Evolutionary conservation across 2,329 filamentous ascomycete genomes (phyloP).

Genomic region (Colletotrichum lini): DNA sequence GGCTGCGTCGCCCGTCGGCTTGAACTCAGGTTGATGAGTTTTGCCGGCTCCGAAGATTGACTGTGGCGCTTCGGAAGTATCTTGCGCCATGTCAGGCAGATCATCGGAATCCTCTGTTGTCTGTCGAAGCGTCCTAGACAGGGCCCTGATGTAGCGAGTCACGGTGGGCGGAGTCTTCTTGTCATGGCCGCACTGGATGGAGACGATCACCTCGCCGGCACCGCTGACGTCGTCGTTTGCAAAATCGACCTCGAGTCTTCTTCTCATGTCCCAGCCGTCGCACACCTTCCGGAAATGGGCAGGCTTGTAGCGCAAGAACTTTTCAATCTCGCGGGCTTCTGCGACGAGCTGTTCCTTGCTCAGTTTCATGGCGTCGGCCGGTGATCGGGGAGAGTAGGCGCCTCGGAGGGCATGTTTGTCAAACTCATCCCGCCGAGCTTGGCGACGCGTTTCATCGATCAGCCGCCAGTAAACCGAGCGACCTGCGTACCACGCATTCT

Average conservation of each 20-base stretch:
- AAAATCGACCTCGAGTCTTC: slow-evolving; percentile 90
- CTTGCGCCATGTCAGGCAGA: neutral
- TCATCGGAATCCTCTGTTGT: neutral
- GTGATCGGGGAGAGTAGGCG: slow-evolving; percentile 85
- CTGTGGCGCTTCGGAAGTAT: slow-evolving; percentile 19
- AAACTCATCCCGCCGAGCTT: slow-evolving; percentile 79
- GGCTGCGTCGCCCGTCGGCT: slow-evolving; percentile 27
- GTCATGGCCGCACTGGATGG: slow-evolving; percentile 80
- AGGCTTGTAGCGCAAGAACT: slow-evolving; percentile 79
- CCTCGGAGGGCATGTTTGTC: slow-evolving; percentile 77
- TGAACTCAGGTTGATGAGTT: neutral
- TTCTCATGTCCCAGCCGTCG: slow-evolving; percentile 92
- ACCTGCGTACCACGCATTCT: slow-evolving; percentile 84
- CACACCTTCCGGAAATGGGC: slow-evolving; percentile 84
- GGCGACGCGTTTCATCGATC: slow-evolving; percentile 82
- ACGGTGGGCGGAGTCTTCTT: slow-evolving; percentile 65
- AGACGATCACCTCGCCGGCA: slow-evolving; percentile 82
- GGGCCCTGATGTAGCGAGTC: slow-evolving; percentile 59
- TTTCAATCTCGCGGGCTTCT: slow-evolving; percentile 87
- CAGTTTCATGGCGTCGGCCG: slow-evolving; percentile 80
- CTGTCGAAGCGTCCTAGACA: slow-evolving; percentile 25
- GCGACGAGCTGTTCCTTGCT: slow-evolving; percentile 78
- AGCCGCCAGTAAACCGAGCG: slow-evolving; percentile 86
- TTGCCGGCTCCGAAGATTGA: slow-evolving; percentile 49
- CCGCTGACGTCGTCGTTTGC: slow-evolving; percentile 82